A percentile compares a stretch with the other conserved stretches of the same genome.
These are phyloP conservation scores for Kwoniella sp. DNA, from an alignment of 768 basidiomycete genomes.

Conservation along the genomic window DNA sequence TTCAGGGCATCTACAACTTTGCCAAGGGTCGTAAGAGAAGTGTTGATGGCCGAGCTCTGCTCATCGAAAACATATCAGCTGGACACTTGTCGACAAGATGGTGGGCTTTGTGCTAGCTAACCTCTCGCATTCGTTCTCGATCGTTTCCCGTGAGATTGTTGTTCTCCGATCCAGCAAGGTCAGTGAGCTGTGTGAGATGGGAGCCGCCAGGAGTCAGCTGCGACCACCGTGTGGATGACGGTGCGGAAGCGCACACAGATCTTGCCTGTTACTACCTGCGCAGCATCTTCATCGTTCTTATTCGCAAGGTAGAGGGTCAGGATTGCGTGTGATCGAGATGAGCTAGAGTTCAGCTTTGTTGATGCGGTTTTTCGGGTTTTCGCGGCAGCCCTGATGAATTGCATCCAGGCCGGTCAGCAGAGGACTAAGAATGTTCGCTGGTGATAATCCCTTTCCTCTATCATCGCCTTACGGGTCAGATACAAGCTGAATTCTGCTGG, in stretches of 20 bases:
- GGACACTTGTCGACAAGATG: background rate
- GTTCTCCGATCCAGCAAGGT: constrained; percentile 88
- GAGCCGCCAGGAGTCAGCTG: background rate
- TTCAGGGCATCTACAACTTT: constrained; percentile 84
- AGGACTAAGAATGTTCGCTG: too few species aligned
- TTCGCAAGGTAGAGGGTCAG: constrained; percentile 67
- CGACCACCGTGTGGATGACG: background rate
- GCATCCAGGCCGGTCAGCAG: background rate
- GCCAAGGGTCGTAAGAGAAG: constrained; percentile 79
- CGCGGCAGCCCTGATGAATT: constrained; percentile 64
- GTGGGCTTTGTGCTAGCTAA: constrained; percentile 12
- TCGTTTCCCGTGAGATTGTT: constrained; percentile 88
- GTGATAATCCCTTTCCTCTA: too few species aligned
- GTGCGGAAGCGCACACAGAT: constrained; percentile 23
- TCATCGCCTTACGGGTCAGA: too few species aligned
- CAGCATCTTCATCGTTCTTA: constrained; percentile 7
- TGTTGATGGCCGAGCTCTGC: constrained; percentile 79
- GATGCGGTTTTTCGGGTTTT: constrained; percentile 80
- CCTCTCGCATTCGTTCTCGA: constrained; percentile 78
- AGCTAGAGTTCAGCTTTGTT: constrained; percentile 79
- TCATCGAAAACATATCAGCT: background rate
- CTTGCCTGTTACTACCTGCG: constrained; percentile 13
- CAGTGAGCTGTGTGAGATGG: constrained; percentile 63
- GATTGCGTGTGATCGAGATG: constrained; percentile 86
- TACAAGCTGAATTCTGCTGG: background rate